phyloP scores from a whole-genome alignment of 495 filamentous ascomycete species.

The Sordaria brevicollis region DNA sequence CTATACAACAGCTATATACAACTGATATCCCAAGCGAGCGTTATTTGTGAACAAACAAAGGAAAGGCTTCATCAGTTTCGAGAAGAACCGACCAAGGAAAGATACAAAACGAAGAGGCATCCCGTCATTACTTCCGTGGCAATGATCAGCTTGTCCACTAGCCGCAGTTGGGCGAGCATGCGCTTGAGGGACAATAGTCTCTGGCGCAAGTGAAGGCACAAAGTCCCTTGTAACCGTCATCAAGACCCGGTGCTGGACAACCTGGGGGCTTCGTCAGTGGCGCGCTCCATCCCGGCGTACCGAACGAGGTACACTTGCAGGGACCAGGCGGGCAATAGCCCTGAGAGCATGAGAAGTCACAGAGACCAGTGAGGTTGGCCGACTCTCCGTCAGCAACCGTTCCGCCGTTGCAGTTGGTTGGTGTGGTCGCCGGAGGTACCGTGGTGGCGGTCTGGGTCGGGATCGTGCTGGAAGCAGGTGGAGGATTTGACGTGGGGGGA shows the following conservation, averaged over 20 bases:
- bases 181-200: slow-evolving; percentile 32
- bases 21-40: not conserved
- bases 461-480: slow-evolving; percentile 5
- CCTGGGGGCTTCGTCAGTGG: slow-evolving; percentile 19
- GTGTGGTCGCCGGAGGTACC: not conserved
- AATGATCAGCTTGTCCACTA: not conserved
- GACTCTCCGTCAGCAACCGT: slow-evolving; percentile 17
- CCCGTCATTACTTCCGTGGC: not conserved
- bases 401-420: slow-evolving; percentile 23
- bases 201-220: slow-evolving; percentile 33
- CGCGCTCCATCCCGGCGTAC: slow-evolving; percentile 15
- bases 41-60: not conserved
- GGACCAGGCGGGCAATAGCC: slow-evolving; percentile 31
- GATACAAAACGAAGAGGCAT: not conserved
- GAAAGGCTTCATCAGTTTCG: not conserved
- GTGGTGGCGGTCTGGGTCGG: not conserved
- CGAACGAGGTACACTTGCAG: slow-evolving; percentile 29
- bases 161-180: slow-evolving; percentile 18
- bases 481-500: slow-evolving; percentile 6
- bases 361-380: slow-evolving; percentile 33
- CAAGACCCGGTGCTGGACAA: slow-evolving; percentile 18
- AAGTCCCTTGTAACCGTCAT: slow-evolving; percentile 29
- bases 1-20: not conserved
- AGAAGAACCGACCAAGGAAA: not conserved
- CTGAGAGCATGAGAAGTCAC: slow-evolving; percentile 29